Percentiles rank a stretch among this genome's conserved stretches.
These are phyloP conservation scores for Candida silvatica DNA, from an alignment of 805 yeast genomes.

Conservation along the genomic window DNA sequence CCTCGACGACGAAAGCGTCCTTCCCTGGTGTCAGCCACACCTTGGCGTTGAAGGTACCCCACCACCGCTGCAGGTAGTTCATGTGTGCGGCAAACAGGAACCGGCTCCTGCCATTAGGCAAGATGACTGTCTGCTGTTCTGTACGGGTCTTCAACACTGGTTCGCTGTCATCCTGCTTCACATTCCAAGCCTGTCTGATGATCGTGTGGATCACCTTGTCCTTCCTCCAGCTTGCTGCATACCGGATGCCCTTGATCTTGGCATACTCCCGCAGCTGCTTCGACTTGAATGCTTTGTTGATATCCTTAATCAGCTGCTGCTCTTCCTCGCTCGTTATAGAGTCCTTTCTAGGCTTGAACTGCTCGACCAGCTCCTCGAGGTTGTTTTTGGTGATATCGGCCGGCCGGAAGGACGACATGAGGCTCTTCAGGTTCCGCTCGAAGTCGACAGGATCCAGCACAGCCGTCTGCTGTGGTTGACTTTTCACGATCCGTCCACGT, in stretches of 20 bases:
- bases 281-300: constrained; percentile 13
- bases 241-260: constrained; percentile 5
- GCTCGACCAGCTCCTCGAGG: constrained; percentile 18
- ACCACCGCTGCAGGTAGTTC: constrained; percentile 24
- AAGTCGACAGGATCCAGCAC: constrained; percentile 19
- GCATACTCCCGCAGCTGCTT: constrained; percentile 18
- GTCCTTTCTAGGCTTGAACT: constrained; percentile 16
- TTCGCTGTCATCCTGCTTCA: constrained; percentile 11
- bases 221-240: constrained; percentile 10
- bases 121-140: no score
- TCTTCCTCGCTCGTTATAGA: constrained; percentile 14
- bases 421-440: constrained; percentile 19
- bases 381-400: constrained; percentile 16
- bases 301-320: constrained; percentile 12
- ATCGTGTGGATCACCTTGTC: constrained; percentile 14
- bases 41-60: constrained; percentile 28
- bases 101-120: constrained; percentile 18
- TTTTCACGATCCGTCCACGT: no score
- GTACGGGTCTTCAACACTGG: constrained; percentile 15
- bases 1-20: constrained; percentile 20
- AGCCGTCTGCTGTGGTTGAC: no score
- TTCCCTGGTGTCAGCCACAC: constrained; percentile 19
- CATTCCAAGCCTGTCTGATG: constrained; percentile 18
- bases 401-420: no score
- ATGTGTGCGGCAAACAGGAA: constrained; percentile 24